Evolutionary conservation across 495 filamentous ascomycete species (phyloP).

Genomic region (Penicillium argentinense): DNA sequence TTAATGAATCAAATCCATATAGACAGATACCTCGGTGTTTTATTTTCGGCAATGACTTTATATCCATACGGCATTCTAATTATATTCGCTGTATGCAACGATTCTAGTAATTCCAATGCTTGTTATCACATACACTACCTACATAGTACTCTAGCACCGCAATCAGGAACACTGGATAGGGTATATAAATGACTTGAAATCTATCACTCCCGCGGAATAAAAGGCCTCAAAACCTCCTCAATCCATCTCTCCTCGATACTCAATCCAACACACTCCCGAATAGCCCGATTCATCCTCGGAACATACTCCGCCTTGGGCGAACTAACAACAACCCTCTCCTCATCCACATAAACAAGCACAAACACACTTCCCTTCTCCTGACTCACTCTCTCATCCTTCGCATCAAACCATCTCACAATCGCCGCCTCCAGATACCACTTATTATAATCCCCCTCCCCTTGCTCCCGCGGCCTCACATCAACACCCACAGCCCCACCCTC

Average conservation of each 20-base stretch:
- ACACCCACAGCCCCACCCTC: slow-evolving; percentile 22
- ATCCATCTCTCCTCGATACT: slow-evolving; percentile 60
- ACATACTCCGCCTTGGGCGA: slow-evolving; percentile 63
- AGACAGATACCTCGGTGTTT: slow-evolving; percentile 13
- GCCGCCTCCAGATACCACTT: slow-evolving; percentile 39
- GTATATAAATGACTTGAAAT: not conserved
- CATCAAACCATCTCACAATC: slow-evolving; percentile 37
- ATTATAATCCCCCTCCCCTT: slow-evolving; percentile 39
- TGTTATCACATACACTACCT: too few species aligned
- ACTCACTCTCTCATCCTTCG: slow-evolving; percentile 7
- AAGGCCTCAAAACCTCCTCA: slow-evolving; percentile 55
- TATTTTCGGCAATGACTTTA: too few species aligned
- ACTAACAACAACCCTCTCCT: slow-evolving; percentile 35
- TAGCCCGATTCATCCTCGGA: slow-evolving; percentile 64
- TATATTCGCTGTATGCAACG: too few species aligned
- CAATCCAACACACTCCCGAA: slow-evolving; percentile 56
- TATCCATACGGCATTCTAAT: too few species aligned
- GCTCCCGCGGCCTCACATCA: slow-evolving; percentile 43
- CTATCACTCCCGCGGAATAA: slow-evolving; percentile 41
- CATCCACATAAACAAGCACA: slow-evolving; percentile 61
- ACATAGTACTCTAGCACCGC: too few species aligned
- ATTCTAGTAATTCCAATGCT: too few species aligned
- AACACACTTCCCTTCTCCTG: slow-evolving; percentile 15
- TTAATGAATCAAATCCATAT: slow-evolving; percentile 10
- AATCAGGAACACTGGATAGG: not conserved